These are phyloP conservation scores for Trypethelium eluteriae DNA, from an alignment of 495 filamentous ascomycete species.

Conservation along the genomic window DNA sequence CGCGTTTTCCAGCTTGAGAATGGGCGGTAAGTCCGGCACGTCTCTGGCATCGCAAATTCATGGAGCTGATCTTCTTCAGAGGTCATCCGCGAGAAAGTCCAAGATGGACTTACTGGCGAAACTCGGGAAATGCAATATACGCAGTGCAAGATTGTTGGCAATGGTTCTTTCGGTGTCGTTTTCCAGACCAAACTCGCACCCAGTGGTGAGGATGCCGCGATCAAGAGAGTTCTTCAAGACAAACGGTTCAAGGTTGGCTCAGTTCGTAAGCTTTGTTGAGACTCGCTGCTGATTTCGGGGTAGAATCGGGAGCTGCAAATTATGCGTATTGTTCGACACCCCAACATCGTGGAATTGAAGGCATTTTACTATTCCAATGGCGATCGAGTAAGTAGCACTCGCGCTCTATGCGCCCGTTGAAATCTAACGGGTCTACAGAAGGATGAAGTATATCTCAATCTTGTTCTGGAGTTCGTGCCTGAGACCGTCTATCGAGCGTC, in stretches of 20 bases:
- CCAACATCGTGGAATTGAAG: constrained; percentile 97
- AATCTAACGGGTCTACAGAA: constrained; percentile 52
- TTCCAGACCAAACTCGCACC: constrained; percentile 98
- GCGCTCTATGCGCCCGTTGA: neutral
- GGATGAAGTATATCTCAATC: constrained; percentile 98
- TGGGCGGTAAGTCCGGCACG: constrained; percentile 60
- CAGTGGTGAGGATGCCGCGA: constrained; percentile 93
- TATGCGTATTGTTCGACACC: constrained; percentile 97
- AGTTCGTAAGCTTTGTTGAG: neutral
- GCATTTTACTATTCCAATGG: constrained; percentile 99
- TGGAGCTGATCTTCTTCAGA: constrained; percentile 48
- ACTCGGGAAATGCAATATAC: constrained; percentile 95
- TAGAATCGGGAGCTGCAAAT: constrained; percentile 99
- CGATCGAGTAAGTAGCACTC: constrained; percentile 59
- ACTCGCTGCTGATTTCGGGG: constrained; percentile 32
- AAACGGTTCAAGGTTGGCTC: constrained; percentile 89
- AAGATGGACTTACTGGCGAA: constrained; percentile 94
- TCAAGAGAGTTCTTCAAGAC: constrained; percentile 96
- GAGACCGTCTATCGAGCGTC: constrained; percentile 99
- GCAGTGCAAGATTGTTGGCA: constrained; percentile 99
- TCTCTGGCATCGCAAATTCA: constrained; percentile 10
- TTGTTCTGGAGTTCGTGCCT: constrained; percentile 96
- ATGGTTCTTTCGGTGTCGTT: constrained; percentile 96
- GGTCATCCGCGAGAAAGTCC: constrained; percentile 96
- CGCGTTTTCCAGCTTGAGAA: constrained; percentile 67